These are phyloP conservation scores for Phytopythium ostracodes DNA, from an alignment of 352 stramenopile genomes.

Conservation along the genomic window DNA sequence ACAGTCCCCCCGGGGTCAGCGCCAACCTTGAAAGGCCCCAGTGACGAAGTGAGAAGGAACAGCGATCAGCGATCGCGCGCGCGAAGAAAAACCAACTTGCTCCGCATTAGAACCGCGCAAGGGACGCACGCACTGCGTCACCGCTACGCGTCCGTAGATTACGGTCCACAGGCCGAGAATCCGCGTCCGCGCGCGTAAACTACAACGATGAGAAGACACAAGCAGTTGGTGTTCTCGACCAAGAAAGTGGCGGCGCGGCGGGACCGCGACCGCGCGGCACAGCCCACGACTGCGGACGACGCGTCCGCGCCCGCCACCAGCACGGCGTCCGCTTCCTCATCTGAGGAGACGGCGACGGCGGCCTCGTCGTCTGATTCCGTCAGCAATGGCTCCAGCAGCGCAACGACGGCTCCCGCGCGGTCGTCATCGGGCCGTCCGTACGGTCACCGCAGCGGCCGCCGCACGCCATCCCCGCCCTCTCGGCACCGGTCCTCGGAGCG, in stretches of 20 bases:
- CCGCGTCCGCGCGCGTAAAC: no score
- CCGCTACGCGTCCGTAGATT: no score
- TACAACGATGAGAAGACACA: constrained; percentile 1
- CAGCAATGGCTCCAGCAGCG: not conserved
- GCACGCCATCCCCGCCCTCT: constrained; percentile 13
- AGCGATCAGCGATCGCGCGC: not conserved
- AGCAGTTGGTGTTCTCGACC: constrained; percentile 66
- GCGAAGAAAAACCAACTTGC: not conserved
- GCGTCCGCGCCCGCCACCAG: no score
- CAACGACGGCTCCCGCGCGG: not conserved
- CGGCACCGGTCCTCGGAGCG: constrained; percentile 23
- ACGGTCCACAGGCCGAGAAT: no score
- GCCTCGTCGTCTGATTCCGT: constrained; percentile 1
- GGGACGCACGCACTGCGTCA: no score
- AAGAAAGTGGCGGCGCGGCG: constrained; percentile 37
- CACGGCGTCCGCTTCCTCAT: not conserved
- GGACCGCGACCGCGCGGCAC: constrained; percentile 14
- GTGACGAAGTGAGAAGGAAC: not conserved
- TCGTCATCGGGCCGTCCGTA: not conserved
- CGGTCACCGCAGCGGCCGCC: not conserved
- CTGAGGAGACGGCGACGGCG: not conserved
- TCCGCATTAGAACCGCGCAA: no score
- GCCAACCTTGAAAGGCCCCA: not conserved
- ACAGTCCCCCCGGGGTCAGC: not conserved
- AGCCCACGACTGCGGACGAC: constrained; percentile 7